Evolutionary conservation across 2,329 filamentous ascomycete species (phyloP).

Genomic region (Pseudocercospora vitis): DNA sequence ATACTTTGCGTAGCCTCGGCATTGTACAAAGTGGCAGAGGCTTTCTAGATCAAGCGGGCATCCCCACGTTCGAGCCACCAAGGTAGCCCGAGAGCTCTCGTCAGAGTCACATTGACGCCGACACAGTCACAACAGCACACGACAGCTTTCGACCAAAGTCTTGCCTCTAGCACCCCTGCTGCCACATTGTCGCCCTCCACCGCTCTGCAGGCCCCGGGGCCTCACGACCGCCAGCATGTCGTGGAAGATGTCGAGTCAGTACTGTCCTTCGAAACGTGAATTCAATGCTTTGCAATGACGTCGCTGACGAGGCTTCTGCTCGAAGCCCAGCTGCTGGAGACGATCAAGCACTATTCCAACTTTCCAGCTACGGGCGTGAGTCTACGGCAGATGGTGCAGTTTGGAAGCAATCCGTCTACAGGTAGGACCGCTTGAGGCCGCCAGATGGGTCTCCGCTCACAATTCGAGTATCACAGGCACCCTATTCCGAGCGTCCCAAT

Average conservation of each 20-base stretch:
- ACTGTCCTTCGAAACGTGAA: not conserved
- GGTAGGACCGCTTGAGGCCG: slow-evolving; percentile 55
- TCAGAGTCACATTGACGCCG: slow-evolving; percentile 17
- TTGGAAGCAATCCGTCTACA: slow-evolving; percentile 88
- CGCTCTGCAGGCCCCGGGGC: slow-evolving; percentile 18
- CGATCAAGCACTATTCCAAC: slow-evolving; percentile 54
- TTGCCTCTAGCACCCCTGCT: not conserved
- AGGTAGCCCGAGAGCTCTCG: slow-evolving; percentile 8
- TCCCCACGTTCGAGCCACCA: slow-evolving; percentile 1
- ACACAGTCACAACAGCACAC: slow-evolving; percentile 8
- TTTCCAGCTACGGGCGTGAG: slow-evolving; percentile 97
- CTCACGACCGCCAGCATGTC: slow-evolving; percentile 32
- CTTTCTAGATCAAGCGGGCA: not conserved
- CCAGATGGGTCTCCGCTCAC: not conserved
- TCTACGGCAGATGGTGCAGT: slow-evolving; percentile 98
- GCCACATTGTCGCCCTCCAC: slow-evolving; percentile 21
- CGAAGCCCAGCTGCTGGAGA: slow-evolving; percentile 33
- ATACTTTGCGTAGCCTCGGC: slow-evolving; percentile 8
- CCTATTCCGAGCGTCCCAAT: slow-evolving; percentile 94
- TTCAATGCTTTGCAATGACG: slow-evolving; percentile 15
- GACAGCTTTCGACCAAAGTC: not conserved
- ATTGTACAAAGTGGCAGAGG: slow-evolving; percentile 4
- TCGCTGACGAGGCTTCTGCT: slow-evolving; percentile 16
- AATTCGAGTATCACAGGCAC: slow-evolving; percentile 61
- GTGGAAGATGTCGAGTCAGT: slow-evolving; percentile 36